Evolutionary conservation across 2,329 filamentous ascomycete genomes (phyloP).

Genomic region (Fusarium proliferatum): DNA sequence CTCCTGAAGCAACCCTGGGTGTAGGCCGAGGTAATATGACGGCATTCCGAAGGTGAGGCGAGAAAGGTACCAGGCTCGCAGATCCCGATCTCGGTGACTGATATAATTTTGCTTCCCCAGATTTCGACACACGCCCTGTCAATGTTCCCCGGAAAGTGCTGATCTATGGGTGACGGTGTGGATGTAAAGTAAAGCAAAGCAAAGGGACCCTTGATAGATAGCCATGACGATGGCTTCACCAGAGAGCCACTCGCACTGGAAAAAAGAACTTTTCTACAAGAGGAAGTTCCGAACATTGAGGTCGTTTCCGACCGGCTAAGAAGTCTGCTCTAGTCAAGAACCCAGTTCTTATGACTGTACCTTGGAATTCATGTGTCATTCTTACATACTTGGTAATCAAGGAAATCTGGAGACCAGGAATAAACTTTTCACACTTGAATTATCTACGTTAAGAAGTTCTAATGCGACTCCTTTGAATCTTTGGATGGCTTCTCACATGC

Average conservation of each 20-base stretch:
- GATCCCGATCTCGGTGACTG: slow-evolving; percentile 32
- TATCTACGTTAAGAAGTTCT: background rate
- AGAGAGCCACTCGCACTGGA: slow-evolving; percentile 12
- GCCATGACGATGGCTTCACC: slow-evolving; percentile 27
- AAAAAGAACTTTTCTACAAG: slow-evolving; percentile 3
- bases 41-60: slow-evolving; percentile 20
- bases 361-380: slow-evolving; percentile 28
- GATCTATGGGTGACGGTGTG: slow-evolving; percentile 23
- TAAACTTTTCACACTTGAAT: background rate
- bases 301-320: background rate
- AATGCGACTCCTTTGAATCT: background rate
- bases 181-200: slow-evolving; percentile 18
- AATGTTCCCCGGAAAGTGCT: slow-evolving; percentile 28
- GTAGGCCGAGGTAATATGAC: slow-evolving; percentile 18
- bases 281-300: slow-evolving; percentile 20
- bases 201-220: slow-evolving; percentile 13
- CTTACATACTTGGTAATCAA: background rate
- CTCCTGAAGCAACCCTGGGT: slow-evolving; percentile 10
- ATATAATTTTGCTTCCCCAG: slow-evolving; percentile 29
- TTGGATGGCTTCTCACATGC: background rate
- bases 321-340: background rate
- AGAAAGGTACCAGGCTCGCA: slow-evolving; percentile 13
- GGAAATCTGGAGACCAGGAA: background rate
- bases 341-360: background rate
- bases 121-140: slow-evolving; percentile 30